Evolutionary conservation across 2,329 filamentous ascomycete species (phyloP).

Genomic region (Samsoniella hepiali): DNA sequence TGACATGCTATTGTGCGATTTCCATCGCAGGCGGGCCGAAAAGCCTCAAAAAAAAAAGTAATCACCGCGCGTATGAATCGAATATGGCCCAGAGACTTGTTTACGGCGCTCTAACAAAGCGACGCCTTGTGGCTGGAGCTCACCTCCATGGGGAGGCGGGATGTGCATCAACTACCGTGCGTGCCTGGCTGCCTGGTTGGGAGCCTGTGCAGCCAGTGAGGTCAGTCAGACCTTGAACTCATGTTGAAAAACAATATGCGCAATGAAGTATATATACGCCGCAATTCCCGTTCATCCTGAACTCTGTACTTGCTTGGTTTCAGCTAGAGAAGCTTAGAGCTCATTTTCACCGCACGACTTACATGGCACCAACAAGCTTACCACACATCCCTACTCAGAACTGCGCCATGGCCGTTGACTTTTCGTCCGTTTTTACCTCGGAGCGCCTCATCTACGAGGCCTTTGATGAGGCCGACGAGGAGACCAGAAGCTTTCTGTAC

Average conservation of each 20-base stretch:
- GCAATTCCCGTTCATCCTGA: not conserved
- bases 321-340: not conserved
- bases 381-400: not conserved
- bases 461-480: slow-evolving; percentile 15
- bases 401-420: not conserved
- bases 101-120: not conserved
- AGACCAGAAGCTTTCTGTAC: slow-evolving; percentile 19
- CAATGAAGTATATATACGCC: not conserved
- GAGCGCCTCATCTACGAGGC: slow-evolving; percentile 18
- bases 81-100: not conserved
- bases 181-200: not conserved
- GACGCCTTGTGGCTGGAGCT: not conserved
- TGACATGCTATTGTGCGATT: too few species aligned
- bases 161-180: not conserved
- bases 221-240: not conserved
- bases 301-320: not conserved
- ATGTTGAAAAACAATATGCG: not conserved
- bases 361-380: not conserved
- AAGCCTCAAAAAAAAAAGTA: not conserved
- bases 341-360: not conserved
- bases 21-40: too few species aligned
- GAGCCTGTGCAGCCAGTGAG: not conserved
- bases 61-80: not conserved
- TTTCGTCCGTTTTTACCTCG: slow-evolving; percentile 2
- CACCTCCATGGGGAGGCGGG: not conserved